Evolutionary conservation across 2,329 filamentous ascomycete species (phyloP).

Genomic region (Kalmusia sp.): DNA sequence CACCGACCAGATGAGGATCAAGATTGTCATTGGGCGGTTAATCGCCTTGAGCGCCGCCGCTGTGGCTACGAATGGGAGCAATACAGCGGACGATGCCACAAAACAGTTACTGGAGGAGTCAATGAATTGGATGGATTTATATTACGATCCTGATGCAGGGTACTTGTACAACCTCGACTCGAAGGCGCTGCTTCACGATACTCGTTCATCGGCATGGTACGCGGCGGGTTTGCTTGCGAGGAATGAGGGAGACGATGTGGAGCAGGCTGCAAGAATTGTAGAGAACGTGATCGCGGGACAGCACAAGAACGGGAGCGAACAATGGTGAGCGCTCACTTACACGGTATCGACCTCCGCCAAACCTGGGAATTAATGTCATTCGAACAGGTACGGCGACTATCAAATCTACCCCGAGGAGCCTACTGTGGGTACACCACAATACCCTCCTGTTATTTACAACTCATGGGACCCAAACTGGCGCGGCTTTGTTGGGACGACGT

Average conservation of each 20-base stretch:
- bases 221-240: constrained; percentile 63
- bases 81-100: background rate
- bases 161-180: constrained; percentile 61
- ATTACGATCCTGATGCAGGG: constrained; percentile 59
- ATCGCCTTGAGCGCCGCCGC: background rate
- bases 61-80: background rate
- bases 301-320: constrained; percentile 58
- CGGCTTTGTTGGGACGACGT: constrained; percentile 66
- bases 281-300: constrained; percentile 61
- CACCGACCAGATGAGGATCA: too few species aligned
- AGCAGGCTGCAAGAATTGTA: constrained; percentile 61
- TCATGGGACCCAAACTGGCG: constrained; percentile 71
- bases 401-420: constrained; percentile 65
- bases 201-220: constrained; percentile 64
- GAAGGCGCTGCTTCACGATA: constrained; percentile 61
- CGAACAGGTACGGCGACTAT: constrained; percentile 57
- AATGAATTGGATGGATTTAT: constrained; percentile 62
- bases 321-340: constrained; percentile 61
- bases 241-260: constrained; percentile 57
- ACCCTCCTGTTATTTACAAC: constrained; percentile 60
- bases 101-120: constrained; percentile 50
- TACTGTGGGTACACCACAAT: constrained; percentile 59
- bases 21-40: too few species aligned
- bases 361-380: background rate
- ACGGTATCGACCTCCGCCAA: background rate